phyloP scores from a whole-genome alignment of 441 rosid genomes.

The Kokia cookei region DNA sequence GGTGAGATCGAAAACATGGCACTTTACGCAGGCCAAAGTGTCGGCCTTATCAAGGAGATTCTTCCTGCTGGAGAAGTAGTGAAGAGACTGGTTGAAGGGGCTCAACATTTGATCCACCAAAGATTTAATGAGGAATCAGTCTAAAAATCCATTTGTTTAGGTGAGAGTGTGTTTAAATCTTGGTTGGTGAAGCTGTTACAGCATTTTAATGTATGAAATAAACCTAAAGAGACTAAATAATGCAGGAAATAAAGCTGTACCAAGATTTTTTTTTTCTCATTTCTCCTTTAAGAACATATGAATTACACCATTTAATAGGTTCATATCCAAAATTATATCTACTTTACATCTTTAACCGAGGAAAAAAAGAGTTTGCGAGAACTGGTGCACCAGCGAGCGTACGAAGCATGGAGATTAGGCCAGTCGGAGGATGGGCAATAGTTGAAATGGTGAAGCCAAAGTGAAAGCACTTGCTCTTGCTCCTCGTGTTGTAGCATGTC shows the following conservation, averaged over 20 bases:
- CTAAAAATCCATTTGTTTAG: neutral
- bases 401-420: conserved; percentile 72
- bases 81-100: conserved; percentile 53
- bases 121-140: conserved; percentile 9
- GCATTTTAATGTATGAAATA: too few species aligned
- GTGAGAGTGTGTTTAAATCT: neutral
- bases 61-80: conserved; percentile 62
- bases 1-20: conserved; percentile 90
- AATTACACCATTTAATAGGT: neutral
- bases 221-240: neutral
- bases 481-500: conserved; percentile 44
- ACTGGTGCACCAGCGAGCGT: conserved; percentile 57
- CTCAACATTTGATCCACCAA: conserved; percentile 43
- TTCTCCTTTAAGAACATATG: neutral
- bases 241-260: neutral
- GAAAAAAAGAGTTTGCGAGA: conserved; percentile 56
- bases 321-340: neutral
- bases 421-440: conserved; percentile 63
- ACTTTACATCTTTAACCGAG: conserved; percentile 6
- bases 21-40: conserved; percentile 81
- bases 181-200: too few species aligned
- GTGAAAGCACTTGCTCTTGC: conserved; percentile 65
- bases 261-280: neutral
- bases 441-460: conserved; percentile 83
- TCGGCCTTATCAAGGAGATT: conserved; percentile 52